Base-by-base conservation (phyloP, 116 monocot genomes). In the Posidonia oceanica region DNA sequence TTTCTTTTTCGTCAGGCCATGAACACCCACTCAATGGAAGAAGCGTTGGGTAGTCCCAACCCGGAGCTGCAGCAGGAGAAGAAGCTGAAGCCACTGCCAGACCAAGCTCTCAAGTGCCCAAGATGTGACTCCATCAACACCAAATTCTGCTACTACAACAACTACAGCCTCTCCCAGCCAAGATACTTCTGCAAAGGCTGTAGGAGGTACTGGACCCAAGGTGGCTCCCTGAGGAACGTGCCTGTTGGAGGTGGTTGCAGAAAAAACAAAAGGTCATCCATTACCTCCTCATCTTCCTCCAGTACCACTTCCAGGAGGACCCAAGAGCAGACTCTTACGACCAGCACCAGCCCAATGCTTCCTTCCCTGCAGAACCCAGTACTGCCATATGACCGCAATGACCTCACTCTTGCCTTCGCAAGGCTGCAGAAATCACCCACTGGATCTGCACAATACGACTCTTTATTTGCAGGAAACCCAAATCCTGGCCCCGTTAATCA, bases 111-210 rank as follows among this genome's bases (percentile, higher is more conserved):
- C 51, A 72, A 66, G 14, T 77, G 81, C 70, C 81, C 81, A 3
- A 64, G 81, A 36, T 92, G 91, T 36, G 88, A 88, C 20, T 88
- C 88, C 23, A 64, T 80, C 65, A 89, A 89, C 83, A 89, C 93
- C 71, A 89, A 89, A 75, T 93, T 93, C 83, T 93, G 89, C 81
- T 93, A 89, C 87, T 93, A 89, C 81, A 89, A 89, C 87, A 89
- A 89, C 81, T 93, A 89, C 80, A 87, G 83, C 83, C 83, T 85
- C 54, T 71, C 88, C 7, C 88, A 91, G 77, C 91, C 91, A 5
- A 61, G 81, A 21, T 81, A 81, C 76, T 81, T 81, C 76, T 81
- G 81, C 69, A 81, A 81, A 39, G 81, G 78, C 41, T 84, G 84
- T 65, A 68, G 80, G 40, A 54, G 84, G 53, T 84, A 84, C 65